phyloP scores from a whole-genome alignment of 139 green algal genomes.

The Chlorella sp. region DNA sequence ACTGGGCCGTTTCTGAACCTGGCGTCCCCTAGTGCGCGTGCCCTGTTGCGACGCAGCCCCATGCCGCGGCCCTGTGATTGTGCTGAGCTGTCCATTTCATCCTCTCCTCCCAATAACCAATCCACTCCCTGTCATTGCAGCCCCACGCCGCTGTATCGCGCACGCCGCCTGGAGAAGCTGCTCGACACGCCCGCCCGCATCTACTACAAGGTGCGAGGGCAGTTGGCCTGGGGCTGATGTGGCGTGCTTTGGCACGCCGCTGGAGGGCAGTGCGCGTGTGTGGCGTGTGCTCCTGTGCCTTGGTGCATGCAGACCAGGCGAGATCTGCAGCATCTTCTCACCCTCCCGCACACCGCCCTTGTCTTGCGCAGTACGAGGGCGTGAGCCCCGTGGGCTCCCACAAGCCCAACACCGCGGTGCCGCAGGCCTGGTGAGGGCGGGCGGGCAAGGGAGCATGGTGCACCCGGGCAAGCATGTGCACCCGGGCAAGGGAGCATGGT shows the following conservation, averaged over 20 bases:
- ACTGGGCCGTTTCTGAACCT: no score
- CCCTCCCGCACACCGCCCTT: not conserved
- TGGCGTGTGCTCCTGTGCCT: not conserved
- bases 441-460: no score
- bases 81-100: no score
- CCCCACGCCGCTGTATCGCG: slow-evolving; percentile 37
- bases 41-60: no score
- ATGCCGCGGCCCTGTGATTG: no score
- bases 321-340: not conserved
- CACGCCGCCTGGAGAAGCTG: slow-evolving; percentile 39
- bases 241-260: not conserved
- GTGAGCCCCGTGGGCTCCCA: slow-evolving; percentile 43
- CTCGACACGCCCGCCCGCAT: slow-evolving; percentile 41
- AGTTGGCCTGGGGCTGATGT: not conserved
- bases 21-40: no score
- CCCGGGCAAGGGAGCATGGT: no score
- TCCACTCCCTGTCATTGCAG: not conserved
- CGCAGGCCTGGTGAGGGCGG: slow-evolving; percentile 18
- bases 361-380: slow-evolving; percentile 34
- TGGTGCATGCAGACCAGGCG: not conserved
- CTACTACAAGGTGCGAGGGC: slow-evolving; percentile 45
- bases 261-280: not conserved
- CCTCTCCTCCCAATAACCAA: no score
- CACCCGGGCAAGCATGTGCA: no score
- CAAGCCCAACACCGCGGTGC: slow-evolving; percentile 49